Conservation (phyloP, 345 rosid species). For the Lagerstroemia speciosa region DNA sequence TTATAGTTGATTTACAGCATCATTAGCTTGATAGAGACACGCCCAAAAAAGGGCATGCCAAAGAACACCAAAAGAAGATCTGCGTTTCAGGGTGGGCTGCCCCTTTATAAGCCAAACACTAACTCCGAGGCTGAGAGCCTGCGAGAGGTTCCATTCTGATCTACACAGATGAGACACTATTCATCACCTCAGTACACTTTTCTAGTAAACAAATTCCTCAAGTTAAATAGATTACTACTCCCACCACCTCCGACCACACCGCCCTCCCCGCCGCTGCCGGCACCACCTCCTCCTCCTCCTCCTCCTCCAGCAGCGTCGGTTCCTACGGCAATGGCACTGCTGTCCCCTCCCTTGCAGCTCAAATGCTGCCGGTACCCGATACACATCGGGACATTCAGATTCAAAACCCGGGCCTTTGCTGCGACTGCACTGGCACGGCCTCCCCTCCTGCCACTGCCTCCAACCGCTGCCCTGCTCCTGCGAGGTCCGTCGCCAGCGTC, state of each 20-base stretch:
- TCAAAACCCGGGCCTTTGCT: slow-evolving; percentile 27
- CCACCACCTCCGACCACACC: neutral
- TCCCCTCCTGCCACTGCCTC: neutral
- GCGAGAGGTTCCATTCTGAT: neutral
- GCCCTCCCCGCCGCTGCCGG: neutral
- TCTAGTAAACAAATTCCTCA: neutral
- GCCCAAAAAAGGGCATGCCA: too few relatives aligned
- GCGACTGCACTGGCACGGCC: neutral
- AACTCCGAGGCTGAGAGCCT: too few relatives aligned
- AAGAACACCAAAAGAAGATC: too few relatives aligned
- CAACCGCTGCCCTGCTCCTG: neutral
- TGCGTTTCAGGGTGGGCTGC: too few relatives aligned
- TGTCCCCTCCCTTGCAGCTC: slow-evolving; percentile 49
- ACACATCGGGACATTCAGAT: slow-evolving; percentile 50
- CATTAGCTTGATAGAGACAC: too few relatives aligned
- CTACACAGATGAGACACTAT: neutral
- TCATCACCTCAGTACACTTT: neutral
- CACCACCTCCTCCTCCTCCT: slow-evolving; percentile 5
- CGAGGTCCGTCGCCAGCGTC: neutral
- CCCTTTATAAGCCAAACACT: too few relatives aligned
- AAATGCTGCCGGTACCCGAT: slow-evolving; percentile 59
- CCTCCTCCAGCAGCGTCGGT: slow-evolving; percentile 36
- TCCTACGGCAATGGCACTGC: slow-evolving; percentile 14
- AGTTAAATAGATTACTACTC: neutral
- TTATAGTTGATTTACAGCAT: too few relatives aligned